Evolutionary conservation across 2,329 filamentous ascomycete genomes (phyloP).

Genomic region (Stenocarpella maydis): DNA sequence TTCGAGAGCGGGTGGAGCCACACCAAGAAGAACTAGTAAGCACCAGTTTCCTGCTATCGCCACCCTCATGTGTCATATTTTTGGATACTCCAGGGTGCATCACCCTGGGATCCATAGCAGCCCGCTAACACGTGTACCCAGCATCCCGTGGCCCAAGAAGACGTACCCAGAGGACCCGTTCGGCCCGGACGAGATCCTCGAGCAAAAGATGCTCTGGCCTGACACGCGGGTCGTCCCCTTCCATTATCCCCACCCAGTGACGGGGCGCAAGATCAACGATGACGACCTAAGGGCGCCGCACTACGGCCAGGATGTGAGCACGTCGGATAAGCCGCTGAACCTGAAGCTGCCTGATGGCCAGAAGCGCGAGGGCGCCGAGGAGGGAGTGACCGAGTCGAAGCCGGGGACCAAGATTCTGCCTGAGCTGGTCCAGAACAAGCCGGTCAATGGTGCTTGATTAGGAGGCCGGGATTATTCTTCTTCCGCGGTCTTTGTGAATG

Average conservation of each 20-base stretch:
- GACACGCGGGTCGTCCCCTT: conserved; percentile 63
- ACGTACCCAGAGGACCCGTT: conserved; percentile 58
- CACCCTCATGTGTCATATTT: no score
- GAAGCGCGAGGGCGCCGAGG: conserved; percentile 45
- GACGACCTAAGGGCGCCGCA: conserved; percentile 58
- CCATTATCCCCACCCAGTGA: conserved; percentile 61
- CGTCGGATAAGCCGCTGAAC: conserved; percentile 52
- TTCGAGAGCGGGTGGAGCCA: conserved; percentile 62
- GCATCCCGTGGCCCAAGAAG: conserved; percentile 56
- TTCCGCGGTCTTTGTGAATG: no score
- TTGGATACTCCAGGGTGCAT: no score
- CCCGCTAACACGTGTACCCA: no score
- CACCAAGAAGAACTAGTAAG: conserved; percentile 46
- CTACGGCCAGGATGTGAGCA: conserved; percentile 51
- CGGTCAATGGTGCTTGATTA: conserved; percentile 33
- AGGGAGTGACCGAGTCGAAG: conserved; percentile 39
- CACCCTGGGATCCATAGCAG: no score
- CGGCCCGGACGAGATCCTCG: conserved; percentile 61
- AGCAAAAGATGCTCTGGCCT: conserved; percentile 64
- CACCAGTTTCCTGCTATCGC: no score
- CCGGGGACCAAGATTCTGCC: conserved; percentile 48
- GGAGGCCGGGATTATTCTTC: not conserved
- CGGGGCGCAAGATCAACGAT: conserved; percentile 52
- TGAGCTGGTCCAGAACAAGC: conserved; percentile 45
- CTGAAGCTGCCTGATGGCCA: conserved; percentile 49